phyloP scores from a whole-genome alignment of 1,139 yeast species.

The Geotrichum histeridarum region DNA sequence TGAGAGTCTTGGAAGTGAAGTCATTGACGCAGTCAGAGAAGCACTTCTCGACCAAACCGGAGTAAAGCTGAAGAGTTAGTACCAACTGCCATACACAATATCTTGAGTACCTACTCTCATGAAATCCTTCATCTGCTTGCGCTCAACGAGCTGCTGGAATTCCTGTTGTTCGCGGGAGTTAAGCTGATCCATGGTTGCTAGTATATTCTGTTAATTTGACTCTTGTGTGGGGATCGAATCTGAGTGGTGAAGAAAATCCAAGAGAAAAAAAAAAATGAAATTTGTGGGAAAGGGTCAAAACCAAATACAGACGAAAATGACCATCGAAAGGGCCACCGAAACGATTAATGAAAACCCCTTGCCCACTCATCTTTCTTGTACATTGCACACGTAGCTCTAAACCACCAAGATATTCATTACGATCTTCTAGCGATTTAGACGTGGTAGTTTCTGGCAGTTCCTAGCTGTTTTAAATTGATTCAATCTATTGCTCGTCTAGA shows the following conservation, averaged over 20 bases:
- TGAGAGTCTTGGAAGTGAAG: constrained; percentile 85
- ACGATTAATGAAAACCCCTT: neutral
- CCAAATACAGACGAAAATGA: too few species aligned
- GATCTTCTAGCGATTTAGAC: neutral
- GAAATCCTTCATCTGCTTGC: constrained; percentile 98
- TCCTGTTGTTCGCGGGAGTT: constrained; percentile 93
- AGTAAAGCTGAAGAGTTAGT: constrained; percentile 49
- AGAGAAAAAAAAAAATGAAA: too few species aligned
- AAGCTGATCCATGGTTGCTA: constrained; percentile 39
- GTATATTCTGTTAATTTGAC: too few species aligned
- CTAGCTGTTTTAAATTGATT: too few species aligned
- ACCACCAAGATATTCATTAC: neutral
- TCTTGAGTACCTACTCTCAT: constrained; percentile 56
- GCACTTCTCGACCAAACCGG: constrained; percentile 92
- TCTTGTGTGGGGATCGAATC: too few species aligned
- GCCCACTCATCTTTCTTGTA: neutral
- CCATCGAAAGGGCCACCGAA: constrained; percentile 4
- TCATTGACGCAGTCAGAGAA: constrained; percentile 96
- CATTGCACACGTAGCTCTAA: constrained; percentile 1
- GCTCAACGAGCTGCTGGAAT: constrained; percentile 90
- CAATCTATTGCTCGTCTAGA: too few species aligned
- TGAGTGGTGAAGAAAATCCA: too few species aligned
- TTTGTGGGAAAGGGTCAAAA: too few species aligned
- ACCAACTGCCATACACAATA: neutral
- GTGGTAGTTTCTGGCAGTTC: neutral